Evolutionary conservation across 805 yeast species (phyloP).

Genomic region (Schwanniomyces sp.): DNA sequence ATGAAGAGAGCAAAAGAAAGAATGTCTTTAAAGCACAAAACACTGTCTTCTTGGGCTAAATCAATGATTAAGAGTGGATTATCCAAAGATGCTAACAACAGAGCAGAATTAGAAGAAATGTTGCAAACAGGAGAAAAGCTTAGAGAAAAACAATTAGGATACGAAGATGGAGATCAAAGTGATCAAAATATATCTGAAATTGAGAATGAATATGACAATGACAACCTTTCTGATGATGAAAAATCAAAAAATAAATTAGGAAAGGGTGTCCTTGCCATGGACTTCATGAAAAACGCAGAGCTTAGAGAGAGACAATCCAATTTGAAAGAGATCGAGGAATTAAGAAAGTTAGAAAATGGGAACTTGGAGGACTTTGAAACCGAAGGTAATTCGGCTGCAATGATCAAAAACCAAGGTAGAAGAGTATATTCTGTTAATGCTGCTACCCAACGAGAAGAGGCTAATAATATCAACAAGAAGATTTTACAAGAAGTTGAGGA

Average conservation of each 20-base stretch:
- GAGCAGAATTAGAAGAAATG: slow-evolving; percentile 95
- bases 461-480: slow-evolving; percentile 33
- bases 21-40: slow-evolving; percentile 88
- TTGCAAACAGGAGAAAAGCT: slow-evolving; percentile 80
- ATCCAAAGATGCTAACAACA: slow-evolving; percentile 77
- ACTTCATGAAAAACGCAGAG: slow-evolving; percentile 91
- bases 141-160: slow-evolving; percentile 69
- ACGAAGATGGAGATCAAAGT: slow-evolving; percentile 52
- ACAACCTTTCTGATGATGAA: slow-evolving; percentile 34
- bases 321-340: slow-evolving; percentile 47
- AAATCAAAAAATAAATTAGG: slow-evolving; percentile 50
- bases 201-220: slow-evolving; percentile 38
- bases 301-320: slow-evolving; percentile 63
- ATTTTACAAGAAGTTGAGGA: slow-evolving; percentile 46
- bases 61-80: slow-evolving; percentile 87
- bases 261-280: slow-evolving; percentile 92
- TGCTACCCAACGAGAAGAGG: slow-evolving; percentile 34
- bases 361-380: slow-evolving; percentile 28
- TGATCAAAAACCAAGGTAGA: slow-evolving; percentile 69
- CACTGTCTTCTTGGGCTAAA: slow-evolving; percentile 87
- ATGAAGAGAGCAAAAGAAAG: slow-evolving; percentile 84
- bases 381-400: slow-evolving; percentile 45
- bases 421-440: slow-evolving; percentile 73
- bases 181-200: slow-evolving; percentile 52
- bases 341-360: slow-evolving; percentile 50